Percentiles rank a stretch among this genome's conserved stretches.
Conservation (phyloP, 495 filamentous ascomycete genomes). For the Aspergillus funiculosus region DNA sequence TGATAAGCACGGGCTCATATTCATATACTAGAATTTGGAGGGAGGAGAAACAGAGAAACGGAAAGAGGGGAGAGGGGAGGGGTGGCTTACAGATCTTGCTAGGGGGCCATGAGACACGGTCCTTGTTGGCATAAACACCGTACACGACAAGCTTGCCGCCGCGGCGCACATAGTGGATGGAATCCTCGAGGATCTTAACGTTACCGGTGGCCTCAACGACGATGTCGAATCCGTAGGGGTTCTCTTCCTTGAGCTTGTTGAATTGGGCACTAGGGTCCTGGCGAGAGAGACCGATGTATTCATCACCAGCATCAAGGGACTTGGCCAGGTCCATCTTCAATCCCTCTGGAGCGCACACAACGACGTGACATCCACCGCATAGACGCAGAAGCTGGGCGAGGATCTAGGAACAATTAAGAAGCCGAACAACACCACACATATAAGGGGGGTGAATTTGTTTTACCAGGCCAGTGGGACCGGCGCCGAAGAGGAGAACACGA, state of each 20-base stretch:
- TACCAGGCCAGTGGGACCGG: constrained; percentile 61
- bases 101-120: constrained; percentile 58
- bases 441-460: neutral
- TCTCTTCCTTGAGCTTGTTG: constrained; percentile 54
- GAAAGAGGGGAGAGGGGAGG: too few species aligned
- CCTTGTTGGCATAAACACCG: constrained; percentile 57
- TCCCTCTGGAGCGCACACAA: constrained; percentile 60
- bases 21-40: neutral
- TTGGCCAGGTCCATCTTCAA: constrained; percentile 66
- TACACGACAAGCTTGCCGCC: constrained; percentile 67
- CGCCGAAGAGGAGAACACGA: constrained; percentile 59
- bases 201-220: constrained; percentile 60
- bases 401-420: constrained; percentile 19
- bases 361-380: constrained; percentile 60
- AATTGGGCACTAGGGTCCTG: constrained; percentile 51
- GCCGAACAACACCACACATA: neutral
- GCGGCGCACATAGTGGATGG: constrained; percentile 61
- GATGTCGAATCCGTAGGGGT: constrained; percentile 70
- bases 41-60: constrained; percentile 11
- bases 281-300: constrained; percentile 57
- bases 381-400: constrained; percentile 58
- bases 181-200: constrained; percentile 61
- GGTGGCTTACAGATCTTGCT: constrained; percentile 53
- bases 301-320: constrained; percentile 60
- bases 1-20: constrained; percentile 12